Base-by-base conservation (phyloP, 495 filamentous ascomycete genomes). In the Aspergillus ostianus region DNA sequence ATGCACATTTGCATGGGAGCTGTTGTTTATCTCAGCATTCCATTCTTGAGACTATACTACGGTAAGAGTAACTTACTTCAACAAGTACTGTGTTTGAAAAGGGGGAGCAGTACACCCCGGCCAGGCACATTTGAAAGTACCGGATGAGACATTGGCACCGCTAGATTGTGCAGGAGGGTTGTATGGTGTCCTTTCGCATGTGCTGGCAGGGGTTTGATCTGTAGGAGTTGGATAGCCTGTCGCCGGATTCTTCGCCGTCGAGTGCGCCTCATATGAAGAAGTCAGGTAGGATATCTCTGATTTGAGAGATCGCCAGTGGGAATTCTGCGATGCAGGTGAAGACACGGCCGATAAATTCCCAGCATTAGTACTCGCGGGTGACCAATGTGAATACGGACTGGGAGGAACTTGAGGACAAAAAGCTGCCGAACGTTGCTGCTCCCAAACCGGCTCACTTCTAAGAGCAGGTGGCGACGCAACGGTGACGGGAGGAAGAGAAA, bases 1-100 rank as follows among this genome's bases (percentile, higher is more conserved):
- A 72, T 98, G 94, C 6, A 98, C 95, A 69, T 98, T 98, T 51
- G 89, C 89, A 73, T 98, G 95, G n/a, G 95, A 98, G 69, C 93
- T 97, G 57, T 26, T 2, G 2, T 12, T 13, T 21, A 81, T 84
- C 60, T 67, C 57, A 58, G 26, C 23, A 45, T 56, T 49, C 57
- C 56, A n/a, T 50, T 29, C 18, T 47, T 63, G 50, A 50, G 20
- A 32, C 44, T 10, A 48, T 4, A 27, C 50, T n/a, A 51, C 51
- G 29, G 56, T 53, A 58, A 44, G 8, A 56, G 56, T 6, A 20
- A 71, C 86, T 76, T 80, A 90, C 88, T 90, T 90, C 18, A 90
- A 70, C 6, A 90, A 73, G 75, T 91, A 90, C 65, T 98, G 94
- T 2, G 94, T 98, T 72, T 96, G 92, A 66, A 98, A 98, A 6